Percentiles rank a stretch among this genome's conserved stretches.
phyloP scores from a whole-genome alignment of 1,284 basidiomycete genomes.

The Apiotrichum laibachii region DNA sequence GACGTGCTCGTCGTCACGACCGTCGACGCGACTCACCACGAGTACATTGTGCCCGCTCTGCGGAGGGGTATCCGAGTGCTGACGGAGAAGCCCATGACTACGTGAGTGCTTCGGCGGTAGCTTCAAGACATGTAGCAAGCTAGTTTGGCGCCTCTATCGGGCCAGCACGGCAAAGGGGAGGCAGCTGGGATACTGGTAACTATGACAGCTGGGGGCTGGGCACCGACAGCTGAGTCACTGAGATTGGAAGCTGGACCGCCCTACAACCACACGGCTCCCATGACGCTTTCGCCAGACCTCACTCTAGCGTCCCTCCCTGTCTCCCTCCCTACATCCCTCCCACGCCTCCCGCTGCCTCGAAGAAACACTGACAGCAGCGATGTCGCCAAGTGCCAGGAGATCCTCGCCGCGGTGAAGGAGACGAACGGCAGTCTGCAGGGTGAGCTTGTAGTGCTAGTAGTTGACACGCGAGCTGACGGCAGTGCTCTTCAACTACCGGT shows the following conservation, averaged over 20 bases:
- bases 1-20: conserved; percentile 59
- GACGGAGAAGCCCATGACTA: conserved; percentile 61
- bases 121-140: too few relatives aligned
- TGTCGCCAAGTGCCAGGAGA: conserved; percentile 56
- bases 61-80: conserved; percentile 51
- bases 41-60: conserved; percentile 53
- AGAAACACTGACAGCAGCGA: conserved; percentile 35
- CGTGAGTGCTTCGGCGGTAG: too few relatives aligned
- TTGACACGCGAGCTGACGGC: background rate
- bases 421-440: conserved; percentile 50
- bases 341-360: too few relatives aligned
- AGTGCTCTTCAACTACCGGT: conserved; percentile 53
- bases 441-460: conserved; percentile 23
- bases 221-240: too few relatives aligned
- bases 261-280: too few relatives aligned
- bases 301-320: too few relatives aligned
- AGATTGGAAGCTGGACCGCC: too few relatives aligned
- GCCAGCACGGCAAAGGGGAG: too few relatives aligned
- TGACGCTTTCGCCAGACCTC: too few relatives aligned
- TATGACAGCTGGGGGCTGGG: too few relatives aligned
- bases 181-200: too few relatives aligned
- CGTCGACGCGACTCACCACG: conserved; percentile 57
- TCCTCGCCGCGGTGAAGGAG: conserved; percentile 55
- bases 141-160: too few relatives aligned
- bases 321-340: background rate